Conservation (phyloP, 495 filamentous ascomycete genomes). For the Lepraria neglecta region DNA sequence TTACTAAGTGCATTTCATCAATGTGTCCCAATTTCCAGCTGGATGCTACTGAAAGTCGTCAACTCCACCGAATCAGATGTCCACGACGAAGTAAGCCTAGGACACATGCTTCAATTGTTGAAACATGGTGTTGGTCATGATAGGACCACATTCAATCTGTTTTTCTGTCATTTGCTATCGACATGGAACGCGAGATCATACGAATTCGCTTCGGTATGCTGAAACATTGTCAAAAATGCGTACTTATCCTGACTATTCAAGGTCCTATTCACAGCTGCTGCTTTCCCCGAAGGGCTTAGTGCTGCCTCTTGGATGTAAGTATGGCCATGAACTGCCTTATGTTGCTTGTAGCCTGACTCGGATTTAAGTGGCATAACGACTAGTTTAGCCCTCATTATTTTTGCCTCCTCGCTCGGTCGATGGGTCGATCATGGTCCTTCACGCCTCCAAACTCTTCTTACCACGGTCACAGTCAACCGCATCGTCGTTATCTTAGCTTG, state of each 20-base stretch:
- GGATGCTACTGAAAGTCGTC: not conserved
- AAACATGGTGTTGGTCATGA: not conserved
- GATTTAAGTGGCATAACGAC: slow-evolving; percentile 34
- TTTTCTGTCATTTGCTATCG: slow-evolving; percentile 50
- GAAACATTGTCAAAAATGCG: slow-evolving; percentile 32
- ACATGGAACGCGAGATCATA: slow-evolving; percentile 56
- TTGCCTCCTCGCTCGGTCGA: slow-evolving; percentile 38
- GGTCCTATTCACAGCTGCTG: slow-evolving; percentile 47
- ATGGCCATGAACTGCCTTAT: not conserved
- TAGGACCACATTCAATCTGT: slow-evolving; percentile 30
- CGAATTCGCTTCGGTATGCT: slow-evolving; percentile 46
- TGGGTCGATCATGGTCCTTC: slow-evolving; percentile 41
- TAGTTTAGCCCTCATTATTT: slow-evolving; percentile 32
- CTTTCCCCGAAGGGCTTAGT: slow-evolving; percentile 42
- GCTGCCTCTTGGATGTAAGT: slow-evolving; percentile 37
- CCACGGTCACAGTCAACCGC: slow-evolving; percentile 40
- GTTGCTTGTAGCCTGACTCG: not conserved
- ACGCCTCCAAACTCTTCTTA: slow-evolving; percentile 39
- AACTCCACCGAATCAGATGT: not conserved
- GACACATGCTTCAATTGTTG: not conserved
- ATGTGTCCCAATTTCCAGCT: not conserved
- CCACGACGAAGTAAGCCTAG: not conserved
- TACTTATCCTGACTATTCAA: slow-evolving; percentile 32
- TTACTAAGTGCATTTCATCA: not conserved
- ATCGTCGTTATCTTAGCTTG: slow-evolving; percentile 40